A percentile compares a stretch with the other conserved stretches of the same genome.
phyloP scores from a whole-genome alignment of 768 basidiomycete genomes.

The Boletus patriciae region DNA sequence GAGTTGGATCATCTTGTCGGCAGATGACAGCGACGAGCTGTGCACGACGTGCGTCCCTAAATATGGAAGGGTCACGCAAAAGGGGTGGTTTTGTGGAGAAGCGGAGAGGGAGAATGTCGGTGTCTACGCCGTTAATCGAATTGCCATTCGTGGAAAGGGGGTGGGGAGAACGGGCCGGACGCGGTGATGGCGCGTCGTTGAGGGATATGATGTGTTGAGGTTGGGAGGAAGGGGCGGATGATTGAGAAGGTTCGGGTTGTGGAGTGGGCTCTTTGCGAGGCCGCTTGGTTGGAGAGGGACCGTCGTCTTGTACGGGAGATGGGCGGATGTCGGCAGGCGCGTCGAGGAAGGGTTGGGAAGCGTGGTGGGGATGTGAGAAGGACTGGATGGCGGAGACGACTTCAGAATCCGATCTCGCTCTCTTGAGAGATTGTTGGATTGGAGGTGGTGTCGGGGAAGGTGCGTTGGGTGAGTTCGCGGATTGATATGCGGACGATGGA shows the following conservation, averaged over 20 bases:
- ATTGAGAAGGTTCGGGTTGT: slow-evolving; percentile 33
- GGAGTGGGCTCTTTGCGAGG: slow-evolving; percentile 54
- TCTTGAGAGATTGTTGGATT: slow-evolving; percentile 48
- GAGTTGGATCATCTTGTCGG: slow-evolving; percentile 63
- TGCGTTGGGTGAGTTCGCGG: slow-evolving; percentile 48
- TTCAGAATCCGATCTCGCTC: slow-evolving; percentile 69
- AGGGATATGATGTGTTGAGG: slow-evolving; percentile 33
- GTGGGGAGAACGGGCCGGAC: slow-evolving; percentile 47
- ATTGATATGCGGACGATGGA: slow-evolving; percentile 52
- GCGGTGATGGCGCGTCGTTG: slow-evolving; percentile 35
- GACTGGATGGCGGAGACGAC: slow-evolving; percentile 31
- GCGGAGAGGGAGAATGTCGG: slow-evolving; percentile 50
- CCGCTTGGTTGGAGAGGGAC: slow-evolving; percentile 72
- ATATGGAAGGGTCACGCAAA: slow-evolving; percentile 53
- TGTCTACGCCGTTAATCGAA: slow-evolving; percentile 40
- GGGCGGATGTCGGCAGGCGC: slow-evolving; percentile 46
- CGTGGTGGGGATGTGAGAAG: slow-evolving; percentile 12
- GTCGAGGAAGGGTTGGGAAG: slow-evolving; percentile 31
- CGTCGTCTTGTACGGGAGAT: slow-evolving; percentile 52
- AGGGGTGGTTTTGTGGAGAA: slow-evolving; percentile 67
- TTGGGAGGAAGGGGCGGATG: slow-evolving; percentile 19
- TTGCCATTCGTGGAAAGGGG: slow-evolving; percentile 48
- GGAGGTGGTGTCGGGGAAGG: slow-evolving; percentile 57
- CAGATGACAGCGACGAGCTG: slow-evolving; percentile 67
- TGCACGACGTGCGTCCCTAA: slow-evolving; percentile 54